phyloP scores from a whole-genome alignment of 352 stramenopile genomes.

The Globisporangium canariense region DNA sequence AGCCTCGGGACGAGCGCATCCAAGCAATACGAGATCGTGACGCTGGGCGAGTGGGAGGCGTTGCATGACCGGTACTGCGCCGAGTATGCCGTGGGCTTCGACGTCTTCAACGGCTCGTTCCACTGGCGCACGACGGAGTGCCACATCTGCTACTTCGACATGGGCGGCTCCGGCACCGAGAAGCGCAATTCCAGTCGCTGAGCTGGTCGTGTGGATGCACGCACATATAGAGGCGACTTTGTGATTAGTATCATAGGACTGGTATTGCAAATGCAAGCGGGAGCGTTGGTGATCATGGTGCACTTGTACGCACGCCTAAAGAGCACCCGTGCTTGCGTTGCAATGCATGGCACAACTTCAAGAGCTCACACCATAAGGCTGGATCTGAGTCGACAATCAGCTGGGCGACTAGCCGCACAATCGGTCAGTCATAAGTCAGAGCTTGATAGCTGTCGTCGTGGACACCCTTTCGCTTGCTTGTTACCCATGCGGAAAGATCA shows the following conservation, averaged over 20 bases:
- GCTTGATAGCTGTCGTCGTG: too few relatives aligned
- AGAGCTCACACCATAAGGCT: too few relatives aligned
- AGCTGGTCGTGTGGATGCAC: not conserved
- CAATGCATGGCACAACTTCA: too few relatives aligned
- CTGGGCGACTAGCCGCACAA: too few relatives aligned
- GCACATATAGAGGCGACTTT: not conserved
- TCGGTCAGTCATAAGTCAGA: too few relatives aligned
- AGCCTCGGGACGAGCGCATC: slow-evolving; percentile 49
- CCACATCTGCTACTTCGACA: slow-evolving; percentile 76
- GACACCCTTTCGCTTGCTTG: too few relatives aligned
- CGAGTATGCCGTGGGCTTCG: slow-evolving; percentile 81
- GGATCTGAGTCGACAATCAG: too few relatives aligned
- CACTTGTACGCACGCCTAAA: too few relatives aligned
- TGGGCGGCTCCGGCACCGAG: slow-evolving; percentile 34
- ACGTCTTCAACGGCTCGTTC: slow-evolving; percentile 74
- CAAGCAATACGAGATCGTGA: slow-evolving; percentile 86
- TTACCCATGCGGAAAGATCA: too few relatives aligned
- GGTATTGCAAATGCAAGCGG: not conserved
- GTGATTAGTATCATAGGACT: not conserved
- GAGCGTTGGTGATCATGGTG: too few relatives aligned
- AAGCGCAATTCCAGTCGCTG: slow-evolving; percentile 47
- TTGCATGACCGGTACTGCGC: slow-evolving; percentile 76
- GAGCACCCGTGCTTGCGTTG: too few relatives aligned
- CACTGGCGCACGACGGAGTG: slow-evolving; percentile 82
- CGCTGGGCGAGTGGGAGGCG: slow-evolving; percentile 73